These are phyloP conservation scores for Chaetoceros tenuissimus DNA, from an alignment of 108 stramenopile genomes.

Conservation along the genomic window DNA sequence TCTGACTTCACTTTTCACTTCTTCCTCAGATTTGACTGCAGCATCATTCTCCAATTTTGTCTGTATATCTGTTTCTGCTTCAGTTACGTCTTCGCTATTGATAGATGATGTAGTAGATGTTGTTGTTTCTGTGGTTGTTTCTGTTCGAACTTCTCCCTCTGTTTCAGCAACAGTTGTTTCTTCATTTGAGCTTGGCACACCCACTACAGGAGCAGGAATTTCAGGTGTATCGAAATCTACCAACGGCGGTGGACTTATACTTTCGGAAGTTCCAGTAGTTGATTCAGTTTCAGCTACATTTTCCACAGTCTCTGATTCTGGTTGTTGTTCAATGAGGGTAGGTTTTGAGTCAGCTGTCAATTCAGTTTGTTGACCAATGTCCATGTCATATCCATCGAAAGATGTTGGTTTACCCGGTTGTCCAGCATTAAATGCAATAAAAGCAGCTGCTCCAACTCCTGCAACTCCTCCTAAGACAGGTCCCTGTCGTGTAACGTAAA, in stretches of 20 bases:
- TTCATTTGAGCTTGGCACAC: background rate
- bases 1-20: background rate
- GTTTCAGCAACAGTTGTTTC: too few relatives aligned
- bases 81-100: background rate
- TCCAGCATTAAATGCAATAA: background rate
- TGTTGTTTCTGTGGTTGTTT: background rate
- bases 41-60: background rate
- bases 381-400: background rate
- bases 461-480: background rate
- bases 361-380: background rate
- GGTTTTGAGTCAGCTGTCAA: background rate
- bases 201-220: background rate
- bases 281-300: background rate
- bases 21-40: background rate
- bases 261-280: background rate
- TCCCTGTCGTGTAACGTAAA: background rate
- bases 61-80: background rate
- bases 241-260: background rate
- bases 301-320: background rate
- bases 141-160: too few relatives aligned
- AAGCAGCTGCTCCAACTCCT: background rate
- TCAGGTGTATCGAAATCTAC: background rate
- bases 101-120: too few relatives aligned
- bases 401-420: too few relatives aligned
- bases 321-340: too few relatives aligned